Evolutionary conservation across 768 basidiomycete genomes (phyloP), one percentile per base, ranked within the genome.

Genomic region (Tulasnella calospora): DNA sequence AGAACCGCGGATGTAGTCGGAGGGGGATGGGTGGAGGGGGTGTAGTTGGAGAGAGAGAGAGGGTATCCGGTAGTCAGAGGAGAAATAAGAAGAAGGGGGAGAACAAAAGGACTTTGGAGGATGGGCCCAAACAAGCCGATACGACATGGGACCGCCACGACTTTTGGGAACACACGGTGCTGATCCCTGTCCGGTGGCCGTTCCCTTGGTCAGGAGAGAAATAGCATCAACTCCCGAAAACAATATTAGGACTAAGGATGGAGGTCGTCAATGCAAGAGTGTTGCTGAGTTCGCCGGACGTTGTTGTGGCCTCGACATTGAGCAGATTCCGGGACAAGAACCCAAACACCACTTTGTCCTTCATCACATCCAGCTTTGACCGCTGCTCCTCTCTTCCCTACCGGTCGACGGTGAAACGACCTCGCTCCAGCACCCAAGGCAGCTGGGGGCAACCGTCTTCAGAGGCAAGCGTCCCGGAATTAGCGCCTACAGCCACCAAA

Each of bases 51-150:
- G 73, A 74, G 27, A 61, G 38, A 40, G 61, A 67, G 61, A 67
- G 61, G 61, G 27, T 67, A 30, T 27, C 61, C 61, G 61, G 61
- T 35, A 67, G 61, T 67, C 61, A 67, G 44, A 71, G 71, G 77
- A 55, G 77, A 57, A 47, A 78, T 71, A 57, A 73, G 46, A 67
- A 35, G 33, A 67, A 67, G 44, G 77, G 77, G 77, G 55, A 44
- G 77, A 78, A 78, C 77, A 78, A 78, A 77, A 78, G 77, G 77
- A 71, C 46, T 47, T 71, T 57, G 57, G 51, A 61, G 55, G 41
- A 23, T 61, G 77, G 67, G 77, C 33, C 77, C 61, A 78, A 78
- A 71, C 61, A 78, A 78, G 27, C 77, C 44, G 38, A 27, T 72
- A 78, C 46, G 55, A 47, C 74, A 51, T 75, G 74, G 55, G 74